A percentile compares a stretch with the other conserved stretches of the same genome.
Conservation (phyloP, 2,329 filamentous ascomycete species). For the Aspergillus sp. region DNA sequence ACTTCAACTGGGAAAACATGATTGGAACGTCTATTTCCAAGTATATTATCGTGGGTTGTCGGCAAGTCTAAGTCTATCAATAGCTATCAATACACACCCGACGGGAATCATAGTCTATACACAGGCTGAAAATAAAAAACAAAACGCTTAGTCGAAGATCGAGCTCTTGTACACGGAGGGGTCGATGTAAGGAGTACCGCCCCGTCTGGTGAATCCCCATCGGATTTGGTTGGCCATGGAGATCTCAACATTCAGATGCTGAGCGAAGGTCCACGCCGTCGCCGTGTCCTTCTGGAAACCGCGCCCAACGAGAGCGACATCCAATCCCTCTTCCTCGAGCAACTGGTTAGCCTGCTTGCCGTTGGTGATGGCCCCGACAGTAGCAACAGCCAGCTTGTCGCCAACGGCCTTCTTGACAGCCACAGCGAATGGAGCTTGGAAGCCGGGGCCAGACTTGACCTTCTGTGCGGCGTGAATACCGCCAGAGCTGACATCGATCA, state of each 20-base stretch:
- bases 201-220: constrained; percentile 45
- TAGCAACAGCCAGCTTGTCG: constrained; percentile 62
- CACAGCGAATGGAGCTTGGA: constrained; percentile 68
- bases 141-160: constrained; percentile 10
- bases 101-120: constrained; percentile 3
- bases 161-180: constrained; percentile 14
- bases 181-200: constrained; percentile 14
- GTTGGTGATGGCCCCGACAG: constrained; percentile 67
- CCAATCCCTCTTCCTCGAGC: constrained; percentile 48
- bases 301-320: constrained; percentile 65
- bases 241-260: constrained; percentile 64
- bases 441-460: constrained; percentile 50
- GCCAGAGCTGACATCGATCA: constrained; percentile 74
- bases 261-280: constrained; percentile 65
- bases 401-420: constrained; percentile 66
- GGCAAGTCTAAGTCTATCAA: not conserved
- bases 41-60: too few relatives aligned
- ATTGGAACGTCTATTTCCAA: too few relatives aligned
- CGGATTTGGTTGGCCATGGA: constrained; percentile 65
- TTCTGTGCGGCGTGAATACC: constrained; percentile 55
- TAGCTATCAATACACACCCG: not conserved
- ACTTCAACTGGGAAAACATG: too few relatives aligned
- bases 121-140: not conserved
- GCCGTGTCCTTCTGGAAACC: constrained; percentile 79
- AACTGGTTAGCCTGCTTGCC: constrained; percentile 62